A percentile compares a stretch with the other conserved stretches of the same genome.
phyloP scores from a whole-genome alignment of 495 filamentous ascomycete genomes.

The Aspergillus carlsbadensis region DNA sequence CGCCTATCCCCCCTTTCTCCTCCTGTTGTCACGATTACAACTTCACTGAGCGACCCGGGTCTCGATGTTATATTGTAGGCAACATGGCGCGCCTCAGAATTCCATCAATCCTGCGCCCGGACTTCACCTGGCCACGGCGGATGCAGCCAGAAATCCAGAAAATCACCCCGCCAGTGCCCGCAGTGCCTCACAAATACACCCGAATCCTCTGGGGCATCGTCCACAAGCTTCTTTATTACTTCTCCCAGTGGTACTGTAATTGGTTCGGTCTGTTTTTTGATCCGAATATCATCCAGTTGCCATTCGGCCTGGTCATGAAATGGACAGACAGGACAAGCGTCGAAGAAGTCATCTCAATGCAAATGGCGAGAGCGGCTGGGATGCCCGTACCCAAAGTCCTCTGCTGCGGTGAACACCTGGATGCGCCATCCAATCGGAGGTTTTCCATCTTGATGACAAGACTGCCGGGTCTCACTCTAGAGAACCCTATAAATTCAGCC shows the following conservation, averaged over 20 bases:
- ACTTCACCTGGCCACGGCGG: constrained; percentile 6
- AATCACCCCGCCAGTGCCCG: constrained; percentile 1
- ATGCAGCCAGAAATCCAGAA: not conserved
- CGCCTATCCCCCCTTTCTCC: too few relatives aligned
- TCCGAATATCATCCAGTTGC: constrained; percentile 26
- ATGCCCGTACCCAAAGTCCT: constrained; percentile 41
- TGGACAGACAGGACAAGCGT: constrained; percentile 42
- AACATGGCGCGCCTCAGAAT: too few relatives aligned
- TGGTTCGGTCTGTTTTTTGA: constrained; percentile 21
- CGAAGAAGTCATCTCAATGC: constrained; percentile 40
- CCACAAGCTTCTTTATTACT: constrained; percentile 20
- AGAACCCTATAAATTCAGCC: constrained; percentile 13
- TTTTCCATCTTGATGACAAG: constrained; percentile 20
- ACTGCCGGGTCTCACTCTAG: constrained; percentile 17
- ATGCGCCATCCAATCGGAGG: not conserved
- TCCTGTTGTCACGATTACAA: too few relatives aligned
- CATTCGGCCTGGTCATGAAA: constrained; percentile 39
- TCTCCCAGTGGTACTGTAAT: constrained; percentile 32
- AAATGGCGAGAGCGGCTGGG: constrained; percentile 35
- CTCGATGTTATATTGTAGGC: too few relatives aligned
- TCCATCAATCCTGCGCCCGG: too few relatives aligned
- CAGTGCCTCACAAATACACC: not conserved
- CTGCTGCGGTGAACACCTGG: constrained; percentile 43
- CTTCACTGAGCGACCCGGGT: too few relatives aligned
- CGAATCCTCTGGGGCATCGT: constrained; percentile 21